Evolutionary conservation across 345 rosid genomes (phyloP).

Genomic region (Erucastrum elatum): DNA sequence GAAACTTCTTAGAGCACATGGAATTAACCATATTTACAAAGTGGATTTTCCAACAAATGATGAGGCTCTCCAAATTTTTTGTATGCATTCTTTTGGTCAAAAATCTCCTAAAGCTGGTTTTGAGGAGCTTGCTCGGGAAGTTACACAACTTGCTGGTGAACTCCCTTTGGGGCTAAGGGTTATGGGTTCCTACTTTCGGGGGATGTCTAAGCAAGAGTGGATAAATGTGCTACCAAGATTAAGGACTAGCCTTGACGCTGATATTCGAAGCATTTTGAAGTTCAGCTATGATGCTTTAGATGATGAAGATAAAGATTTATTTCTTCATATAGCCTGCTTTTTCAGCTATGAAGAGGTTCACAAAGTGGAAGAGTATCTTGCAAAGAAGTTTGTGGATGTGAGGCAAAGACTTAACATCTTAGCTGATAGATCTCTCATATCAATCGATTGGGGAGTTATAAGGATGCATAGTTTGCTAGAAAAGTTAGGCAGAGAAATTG

Average conservation of each 20-base stretch:
- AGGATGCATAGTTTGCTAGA: not conserved
- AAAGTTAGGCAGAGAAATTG: not conserved
- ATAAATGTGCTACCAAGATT: not conserved
- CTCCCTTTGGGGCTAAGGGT: slow-evolving; percentile 16
- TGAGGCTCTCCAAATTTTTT: not conserved
- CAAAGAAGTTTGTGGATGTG: not conserved
- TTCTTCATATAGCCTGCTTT: slow-evolving; percentile 11
- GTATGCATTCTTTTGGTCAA: not conserved
- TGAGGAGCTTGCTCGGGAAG: not conserved
- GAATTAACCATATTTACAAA: not conserved
- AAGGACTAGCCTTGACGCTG: not conserved
- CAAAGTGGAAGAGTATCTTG: not conserved
- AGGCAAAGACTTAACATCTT: not conserved
- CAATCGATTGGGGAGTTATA: not conserved
- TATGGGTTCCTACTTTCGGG: not conserved
- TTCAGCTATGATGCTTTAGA: slow-evolving; percentile 5
- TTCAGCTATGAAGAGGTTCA: not conserved
- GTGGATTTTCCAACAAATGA: not conserved
- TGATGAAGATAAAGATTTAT: not conserved
- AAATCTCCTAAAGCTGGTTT: not conserved
- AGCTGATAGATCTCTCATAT: not conserved
- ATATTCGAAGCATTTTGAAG: not conserved
- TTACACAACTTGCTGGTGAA: not conserved
- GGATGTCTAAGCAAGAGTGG: slow-evolving; percentile 13
- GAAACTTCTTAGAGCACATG: not conserved